Evolutionary conservation across 306 rosid species (phyloP), one percentile per base, ranked within the genome.

Genomic region (Cicer cuneatum): DNA sequence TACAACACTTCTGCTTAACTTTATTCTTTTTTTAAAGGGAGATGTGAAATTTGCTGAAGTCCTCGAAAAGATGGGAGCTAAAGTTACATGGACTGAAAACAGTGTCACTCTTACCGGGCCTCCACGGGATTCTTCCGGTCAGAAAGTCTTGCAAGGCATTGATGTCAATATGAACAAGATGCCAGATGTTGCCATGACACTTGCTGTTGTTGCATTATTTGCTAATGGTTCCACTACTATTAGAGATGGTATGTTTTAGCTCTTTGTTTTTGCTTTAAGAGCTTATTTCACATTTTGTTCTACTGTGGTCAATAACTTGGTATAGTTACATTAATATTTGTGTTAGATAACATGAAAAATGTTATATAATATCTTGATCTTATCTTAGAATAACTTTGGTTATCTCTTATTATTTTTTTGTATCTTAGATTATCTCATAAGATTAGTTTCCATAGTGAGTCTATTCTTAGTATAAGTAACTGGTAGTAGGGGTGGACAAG

Each of bases 151-250:
- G 85, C 86, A 76, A 72, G 93, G 89, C 49, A 29, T 92, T 75
- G 98, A 95, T 85, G 98, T 92, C 78, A 89, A 95, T 76, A 95
- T 95, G 99, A 95, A 95, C 90, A 95, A 95, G 90, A 95, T 95
- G 99, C 99, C 99, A 6, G 99, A 95, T 89, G 99, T 95, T 90
- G 99, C 98, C 64, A 95, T 95, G 99, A 95, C 99, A 12, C 99
- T 95, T 51, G 99, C 99, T 41, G 98, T 95, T 7, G 98, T 90
- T 66, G 99, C 99, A 38, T 88, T 95, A 29, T 95, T 90, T 69
- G 98, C 98, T 1, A 77, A 95, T 69, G 98, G 99, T 24, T 88
- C 96, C 58, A 90, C 98, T 69, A 63, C 89, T 48, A 92, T 95
- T 14, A 90, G 98, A 90, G 99, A 95, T 38, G 99, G 99, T 95